Base-by-base conservation (phyloP, 2,329 filamentous ascomycete genomes). In the Trichoderma sp. region DNA sequence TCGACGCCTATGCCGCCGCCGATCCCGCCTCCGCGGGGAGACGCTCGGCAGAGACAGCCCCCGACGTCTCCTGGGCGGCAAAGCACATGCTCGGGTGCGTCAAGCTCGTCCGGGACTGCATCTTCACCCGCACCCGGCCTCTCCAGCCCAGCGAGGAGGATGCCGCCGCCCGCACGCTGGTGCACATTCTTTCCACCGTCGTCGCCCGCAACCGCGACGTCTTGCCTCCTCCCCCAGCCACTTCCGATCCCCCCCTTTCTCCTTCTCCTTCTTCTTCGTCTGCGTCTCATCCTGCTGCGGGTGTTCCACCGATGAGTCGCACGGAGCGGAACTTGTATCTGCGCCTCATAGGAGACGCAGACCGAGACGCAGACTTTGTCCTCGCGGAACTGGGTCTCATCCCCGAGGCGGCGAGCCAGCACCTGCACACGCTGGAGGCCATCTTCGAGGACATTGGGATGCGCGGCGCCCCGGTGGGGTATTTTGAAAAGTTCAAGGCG, bases 1-100 rank as follows among this genome's bases (percentile, higher is more conserved):
- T 85, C 44, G 76, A 81, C 63, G 66, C 72, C 0, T 79, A 54
- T 34, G 51, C 52, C 17, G 47, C 52, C 17, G 47, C 61, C 3
- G 48, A 50, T 28, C 44, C 51, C 26, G 15, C 55, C 41, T 52
- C 26, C 5, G 34, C 34, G 1, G 9, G n/a, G 45, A 19, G 39
- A n/a, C 30, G 28, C 12, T 55, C 59, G 19, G 60, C 71, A 56
- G 74, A 82, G 69, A 72, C 73, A 0, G 72, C 76, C 1, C 71
- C 73, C 19, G 71, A 82, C 65, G 80, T 82, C 1, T 61, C 74
- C 9, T 86, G 84, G 84, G 83, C 82, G 3, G 79, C 81, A 1
- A 72, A 70, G 5, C 83, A 85, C 63, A 77, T 86, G 34, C 69
- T 74, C 7, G 76, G 77, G 21, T 79, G 79, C 28, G 74, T 80